phyloP scores from a whole-genome alignment of 2,329 filamentous ascomycete species.

The Fusarium bactridioides region DNA sequence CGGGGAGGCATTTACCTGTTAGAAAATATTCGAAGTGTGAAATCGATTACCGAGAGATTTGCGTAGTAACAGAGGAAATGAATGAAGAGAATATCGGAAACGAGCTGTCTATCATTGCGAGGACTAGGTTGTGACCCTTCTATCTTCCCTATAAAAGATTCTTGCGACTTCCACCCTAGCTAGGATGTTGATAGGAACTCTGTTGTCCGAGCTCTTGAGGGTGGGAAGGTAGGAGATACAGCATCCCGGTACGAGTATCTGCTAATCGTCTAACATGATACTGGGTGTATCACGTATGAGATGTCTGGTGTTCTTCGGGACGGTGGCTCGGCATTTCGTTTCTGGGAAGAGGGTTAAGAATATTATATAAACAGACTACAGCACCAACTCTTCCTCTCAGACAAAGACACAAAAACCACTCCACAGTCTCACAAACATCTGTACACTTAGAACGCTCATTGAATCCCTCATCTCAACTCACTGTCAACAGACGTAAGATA shows the following conservation, averaged over 20 bases:
- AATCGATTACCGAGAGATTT: accelerated
- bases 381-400: background rate
- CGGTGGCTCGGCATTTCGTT: background rate
- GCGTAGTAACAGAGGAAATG: accelerated
- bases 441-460: accelerated
- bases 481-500: background rate
- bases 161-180: no score
- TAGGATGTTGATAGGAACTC: background rate
- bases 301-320: background rate
- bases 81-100: accelerated
- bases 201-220: background rate
- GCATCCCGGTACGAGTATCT: background rate
- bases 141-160: accelerated
- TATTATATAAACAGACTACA: background rate
- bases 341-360: accelerated
- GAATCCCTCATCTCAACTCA: background rate
- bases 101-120: accelerated
- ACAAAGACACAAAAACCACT: background rate
- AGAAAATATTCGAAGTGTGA: accelerated
- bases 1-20: accelerated
- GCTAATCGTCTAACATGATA: accelerated
- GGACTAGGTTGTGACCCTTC: background rate
- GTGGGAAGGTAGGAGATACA: background rate
- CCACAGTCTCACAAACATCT: accelerated
- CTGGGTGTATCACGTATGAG: background rate